Conservation (phyloP, 2,329 filamentous ascomycete genomes). For the Volutella citrinella region DNA sequence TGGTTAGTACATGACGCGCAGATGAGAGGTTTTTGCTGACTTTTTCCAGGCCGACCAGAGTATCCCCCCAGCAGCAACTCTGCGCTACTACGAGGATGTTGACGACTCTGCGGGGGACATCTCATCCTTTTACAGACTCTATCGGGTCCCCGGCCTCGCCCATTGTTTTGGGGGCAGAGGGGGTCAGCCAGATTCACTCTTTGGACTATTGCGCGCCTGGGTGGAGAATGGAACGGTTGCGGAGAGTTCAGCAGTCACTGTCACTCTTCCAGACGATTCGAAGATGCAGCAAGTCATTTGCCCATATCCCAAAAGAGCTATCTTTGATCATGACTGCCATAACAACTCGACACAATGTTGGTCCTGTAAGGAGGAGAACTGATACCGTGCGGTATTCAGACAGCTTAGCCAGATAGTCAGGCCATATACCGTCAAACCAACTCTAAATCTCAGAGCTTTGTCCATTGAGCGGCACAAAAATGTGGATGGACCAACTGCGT, state of each 20-base stretch:
- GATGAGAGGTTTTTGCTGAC: not conserved
- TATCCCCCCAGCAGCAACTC: conserved; percentile 13
- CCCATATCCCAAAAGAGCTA: conserved; percentile 27
- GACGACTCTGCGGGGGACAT: conserved; percentile 13
- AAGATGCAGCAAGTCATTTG: conserved; percentile 37
- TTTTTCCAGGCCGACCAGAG: conserved; percentile 12
- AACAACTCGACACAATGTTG: conserved; percentile 6
- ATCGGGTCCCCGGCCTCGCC: conserved; percentile 29
- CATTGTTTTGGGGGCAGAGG: conserved; percentile 29
- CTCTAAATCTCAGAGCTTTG: no score
- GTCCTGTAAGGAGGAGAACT: no score
- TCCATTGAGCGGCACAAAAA: no score
- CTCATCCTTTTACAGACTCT: conserved; percentile 31
- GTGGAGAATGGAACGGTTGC: conserved; percentile 29
- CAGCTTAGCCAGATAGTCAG: no score
- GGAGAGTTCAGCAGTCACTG: conserved; percentile 9
- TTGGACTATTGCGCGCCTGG: conserved; percentile 25
- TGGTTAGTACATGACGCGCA: conserved; percentile 3
- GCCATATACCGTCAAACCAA: no score
- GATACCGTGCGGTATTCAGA: no score
- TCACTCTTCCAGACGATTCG: conserved; percentile 5
- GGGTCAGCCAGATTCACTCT: conserved; percentile 18
- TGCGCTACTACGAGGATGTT: conserved; percentile 28
- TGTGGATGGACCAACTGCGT: no score
- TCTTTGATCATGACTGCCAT: conserved; percentile 16